Evolutionary conservation across 1,284 basidiomycete genomes (phyloP), one percentile per base, ranked within the genome.

Genomic region (Xerocomus minutiporus): DNA sequence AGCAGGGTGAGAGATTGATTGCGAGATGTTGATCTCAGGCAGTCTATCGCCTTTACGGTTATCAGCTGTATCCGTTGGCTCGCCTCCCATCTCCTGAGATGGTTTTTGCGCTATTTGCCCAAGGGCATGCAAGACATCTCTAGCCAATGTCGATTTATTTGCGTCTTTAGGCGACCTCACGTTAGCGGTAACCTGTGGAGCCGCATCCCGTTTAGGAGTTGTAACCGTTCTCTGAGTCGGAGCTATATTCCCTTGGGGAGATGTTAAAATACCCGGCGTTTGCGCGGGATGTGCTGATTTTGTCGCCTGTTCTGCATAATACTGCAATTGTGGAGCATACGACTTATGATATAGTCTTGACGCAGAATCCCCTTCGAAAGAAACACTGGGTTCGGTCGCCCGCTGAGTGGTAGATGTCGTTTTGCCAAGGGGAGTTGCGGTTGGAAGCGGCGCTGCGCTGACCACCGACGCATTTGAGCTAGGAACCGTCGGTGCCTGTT

Each of bases 71-170:
- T 46, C 46, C 25, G 15, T 34, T 32, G 26, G 26, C 31, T 51
- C 35, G 32, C 42, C 48, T 42, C 40, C 51, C 9, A 31, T 17
- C 40, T 55, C 60, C n/a, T 52, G 52, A 41, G 1, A 28, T 35
- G 36, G 28, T 26, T 51, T 50, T 9, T 56, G 51, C 1, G 31
- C 12, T 11, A 23, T 58, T 51, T 62, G 64, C 8, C 72, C 69
- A 5, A 78, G 61, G 8, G 75, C 71, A 5, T 69, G 70, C 13
- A 78, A 53, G 25, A 78, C 66, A 55, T 78, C 77, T 36, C 63
- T 69, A 13, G 76, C 77, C 20, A 78, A 63, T 34, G 71, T 73
- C 17, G 59, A 64, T 53, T 61, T 72, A 48, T 75, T 67, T 4
- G 71, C 73, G 26, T 72, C 64, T 31, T 64, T 65, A 3, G 75